Base-by-base conservation (phyloP, 768 basidiomycete species). In the Neoboletus brunneissimus region DNA sequence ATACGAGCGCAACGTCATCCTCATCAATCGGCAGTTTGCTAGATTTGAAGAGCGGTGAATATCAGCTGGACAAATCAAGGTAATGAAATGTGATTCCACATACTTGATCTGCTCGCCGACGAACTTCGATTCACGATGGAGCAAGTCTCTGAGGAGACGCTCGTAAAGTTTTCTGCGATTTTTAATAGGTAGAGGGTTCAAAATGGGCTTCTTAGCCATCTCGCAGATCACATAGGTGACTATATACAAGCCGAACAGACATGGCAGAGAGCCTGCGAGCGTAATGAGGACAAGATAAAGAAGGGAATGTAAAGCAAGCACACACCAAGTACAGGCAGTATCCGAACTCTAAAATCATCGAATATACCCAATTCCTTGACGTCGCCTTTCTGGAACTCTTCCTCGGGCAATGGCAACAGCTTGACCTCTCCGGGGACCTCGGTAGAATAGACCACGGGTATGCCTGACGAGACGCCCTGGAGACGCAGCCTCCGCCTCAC, bases 391-490 rank as follows among this genome's bases (percentile, higher is more conserved):
- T 87, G 76, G 69, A 94, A 95, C 72, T 98, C 94, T 61, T 94
- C 91, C 55, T 97, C 93, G 0, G 91, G 83, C 0, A 98, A 78
- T 3, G 96, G 97, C 12, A 98, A 81, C 4, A 98, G 77, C 63
- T 89, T 89, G 52, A 98, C 84, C 56, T 94, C 88, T 3, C 88
- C 81, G 0, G 94, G 94, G 9, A 92, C 89, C 71, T 98, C 97
- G 12, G 95, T 97, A 4, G 94, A 96, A 73, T 96, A 98, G 12
- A 98, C 93, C 12, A 95, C 94, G 7, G 91, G 89, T 53, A 90
- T 89, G 11, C 87, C 84, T 27, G 80, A 82, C 20, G 79, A 65
- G 37, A 85, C 78, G n/a, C 84, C 85, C 25, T 79, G 75, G 16
- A 80, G 68, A 48, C 87, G 88, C 25, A 92, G 78, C 46, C 89